Evolutionary conservation across 2,329 filamentous ascomycete genomes (phyloP).

Genomic region (Mycosphaerella arachidis): DNA sequence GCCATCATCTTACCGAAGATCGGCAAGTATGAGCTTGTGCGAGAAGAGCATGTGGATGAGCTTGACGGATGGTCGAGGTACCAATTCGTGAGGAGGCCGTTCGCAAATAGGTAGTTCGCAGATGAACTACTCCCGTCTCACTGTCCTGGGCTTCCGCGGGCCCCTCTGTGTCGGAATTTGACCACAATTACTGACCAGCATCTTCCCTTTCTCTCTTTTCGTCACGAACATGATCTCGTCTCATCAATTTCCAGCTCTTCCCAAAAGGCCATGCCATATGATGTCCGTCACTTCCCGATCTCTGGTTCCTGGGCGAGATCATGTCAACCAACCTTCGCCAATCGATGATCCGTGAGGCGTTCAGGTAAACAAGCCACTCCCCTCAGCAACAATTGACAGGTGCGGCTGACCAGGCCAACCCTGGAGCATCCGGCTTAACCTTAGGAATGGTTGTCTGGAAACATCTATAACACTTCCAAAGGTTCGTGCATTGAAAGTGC

Average conservation of each 20-base stretch:
- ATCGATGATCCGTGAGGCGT: not conserved
- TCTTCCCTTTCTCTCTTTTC: too few relatives aligned
- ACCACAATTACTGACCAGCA: too few relatives aligned
- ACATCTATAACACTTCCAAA: not conserved
- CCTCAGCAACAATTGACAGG: not conserved
- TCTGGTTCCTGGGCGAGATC: not conserved
- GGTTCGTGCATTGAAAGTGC: not conserved
- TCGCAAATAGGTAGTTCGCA: not conserved
- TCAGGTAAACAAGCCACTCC: not conserved
- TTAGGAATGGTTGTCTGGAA: not conserved
- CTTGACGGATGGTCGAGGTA: constrained; percentile 40
- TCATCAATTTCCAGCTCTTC: too few relatives aligned
- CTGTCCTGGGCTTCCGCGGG: too few relatives aligned
- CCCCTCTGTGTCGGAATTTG: too few relatives aligned
- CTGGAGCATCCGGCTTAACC: not conserved
- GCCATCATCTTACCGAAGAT: constrained; percentile 45
- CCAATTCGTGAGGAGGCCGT: constrained; percentile 29
- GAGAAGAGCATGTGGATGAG: constrained; percentile 32
- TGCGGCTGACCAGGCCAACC: not conserved
- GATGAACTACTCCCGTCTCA: not conserved
- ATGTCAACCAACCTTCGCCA: too few relatives aligned
- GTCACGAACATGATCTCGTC: too few relatives aligned
- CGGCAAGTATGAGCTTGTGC: constrained; percentile 36
- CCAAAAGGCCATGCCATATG: too few relatives aligned
- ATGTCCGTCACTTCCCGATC: too few relatives aligned